Conservation (phyloP, 345 rosid species). For the Euphorbia lathyris region DNA sequence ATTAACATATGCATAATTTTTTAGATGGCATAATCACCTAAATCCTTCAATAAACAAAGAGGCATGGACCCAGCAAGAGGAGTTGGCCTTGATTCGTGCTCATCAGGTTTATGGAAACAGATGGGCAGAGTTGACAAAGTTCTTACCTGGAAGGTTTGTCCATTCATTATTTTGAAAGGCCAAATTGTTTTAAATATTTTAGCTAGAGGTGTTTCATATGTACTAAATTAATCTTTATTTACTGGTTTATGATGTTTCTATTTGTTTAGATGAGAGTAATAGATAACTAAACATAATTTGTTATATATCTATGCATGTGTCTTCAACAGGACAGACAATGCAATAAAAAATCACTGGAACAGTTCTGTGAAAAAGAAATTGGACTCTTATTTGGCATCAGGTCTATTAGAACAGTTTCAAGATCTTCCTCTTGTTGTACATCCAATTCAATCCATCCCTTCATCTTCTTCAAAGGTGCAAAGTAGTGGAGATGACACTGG, state of each 20-base stretch:
- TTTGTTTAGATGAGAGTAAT: not conserved
- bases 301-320: conserved; percentile 25
- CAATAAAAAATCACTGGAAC: conserved; percentile 99
- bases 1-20: conserved; percentile 16
- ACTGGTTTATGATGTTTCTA: not conserved
- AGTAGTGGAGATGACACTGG: conserved; percentile 66
- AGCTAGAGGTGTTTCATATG: not conserved
- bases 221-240: not conserved
- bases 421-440: conserved; percentile 50
- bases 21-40: conserved; percentile 99
- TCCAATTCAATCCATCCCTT: conserved; percentile 50
- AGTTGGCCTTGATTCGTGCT: conserved; percentile 90
- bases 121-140: conserved; percentile 98
- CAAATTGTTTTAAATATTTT: conserved; percentile 2
- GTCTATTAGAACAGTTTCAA: conserved; percentile 77
- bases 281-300: conserved; percentile 1
- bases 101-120: conserved; percentile 94
- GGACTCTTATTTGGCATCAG: conserved; percentile 87
- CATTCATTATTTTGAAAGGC: conserved; percentile 12
- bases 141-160: conserved; percentile 95
- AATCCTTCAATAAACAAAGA: conserved; percentile 95
- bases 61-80: conserved; percentile 99
- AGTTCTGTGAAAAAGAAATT: conserved; percentile 98
- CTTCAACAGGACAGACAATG: conserved; percentile 89
- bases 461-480: conserved; percentile 64